These are phyloP conservation scores for Jatropha podagrica DNA, from an alignment of 441 rosid genomes.

Conservation along the genomic window DNA sequence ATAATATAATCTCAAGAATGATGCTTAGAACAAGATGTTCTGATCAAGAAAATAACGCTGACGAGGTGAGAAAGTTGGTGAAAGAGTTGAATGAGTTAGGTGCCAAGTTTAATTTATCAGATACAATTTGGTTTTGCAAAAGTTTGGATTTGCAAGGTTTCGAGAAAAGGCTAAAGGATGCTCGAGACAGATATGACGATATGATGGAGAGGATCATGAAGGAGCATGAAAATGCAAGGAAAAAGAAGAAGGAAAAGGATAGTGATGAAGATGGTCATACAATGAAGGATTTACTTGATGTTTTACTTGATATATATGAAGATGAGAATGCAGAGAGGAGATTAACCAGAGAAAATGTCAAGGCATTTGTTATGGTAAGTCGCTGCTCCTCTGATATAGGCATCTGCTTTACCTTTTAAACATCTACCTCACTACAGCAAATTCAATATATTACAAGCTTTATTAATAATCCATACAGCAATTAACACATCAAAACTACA, in stretches of 20 bases:
- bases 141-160: conserved; percentile 59
- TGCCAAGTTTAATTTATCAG: conserved; percentile 54
- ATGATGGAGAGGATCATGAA: conserved; percentile 57
- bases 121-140: conserved; percentile 63
- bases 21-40: conserved; percentile 43
- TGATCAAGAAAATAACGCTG: conserved; percentile 32
- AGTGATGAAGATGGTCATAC: conserved; percentile 10
- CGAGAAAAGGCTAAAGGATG: conserved; percentile 50
- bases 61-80: conserved; percentile 52
- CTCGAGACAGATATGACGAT: conserved; percentile 46
- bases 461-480: neutral
- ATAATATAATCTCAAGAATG: conserved; percentile 58
- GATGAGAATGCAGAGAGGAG: conserved; percentile 52
- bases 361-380: conserved; percentile 69
- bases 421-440: neutral
- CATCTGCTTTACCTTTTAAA: neutral
- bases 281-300: conserved; percentile 50
- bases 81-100: conserved; percentile 53
- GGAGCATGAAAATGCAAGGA: conserved; percentile 46
- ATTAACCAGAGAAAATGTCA: conserved; percentile 59
- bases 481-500: neutral
- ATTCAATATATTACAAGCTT: neutral
- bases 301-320: conserved; percentile 52
- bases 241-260: conserved; percentile 20
- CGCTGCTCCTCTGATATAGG: neutral